A percentile compares a stretch with the other conserved stretches of the same genome.
Evolutionary conservation across 2,329 filamentous ascomycete species (phyloP).

Genomic region (Scedosporium boydii): DNA sequence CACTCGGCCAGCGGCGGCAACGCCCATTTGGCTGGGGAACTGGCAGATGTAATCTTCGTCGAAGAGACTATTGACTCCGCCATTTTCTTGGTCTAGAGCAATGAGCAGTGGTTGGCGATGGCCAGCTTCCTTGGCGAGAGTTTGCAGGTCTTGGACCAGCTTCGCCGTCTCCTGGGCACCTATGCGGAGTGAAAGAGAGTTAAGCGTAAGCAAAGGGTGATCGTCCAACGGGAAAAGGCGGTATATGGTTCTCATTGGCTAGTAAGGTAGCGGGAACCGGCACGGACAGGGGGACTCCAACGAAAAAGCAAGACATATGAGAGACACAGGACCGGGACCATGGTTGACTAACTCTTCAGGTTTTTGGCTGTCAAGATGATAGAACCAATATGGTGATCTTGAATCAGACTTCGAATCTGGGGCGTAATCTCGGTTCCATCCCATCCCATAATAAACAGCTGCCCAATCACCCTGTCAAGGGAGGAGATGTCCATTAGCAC

Average conservation of each 20-base stretch:
- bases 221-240: conserved; percentile 17
- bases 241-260: conserved; percentile 4
- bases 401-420: conserved; percentile 71
- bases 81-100: conserved; percentile 93
- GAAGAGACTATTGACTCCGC: conserved; percentile 91
- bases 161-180: conserved; percentile 83
- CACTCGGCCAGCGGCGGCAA: conserved; percentile 82
- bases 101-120: conserved; percentile 85
- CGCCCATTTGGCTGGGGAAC: conserved; percentile 93
- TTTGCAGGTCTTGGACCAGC: conserved; percentile 85
- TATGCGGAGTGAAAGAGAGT: conserved; percentile 28
- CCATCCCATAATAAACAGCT: conserved; percentile 77
- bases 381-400: conserved; percentile 78
- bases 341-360: conserved; percentile 56
- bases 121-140: conserved; percentile 80
- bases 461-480: conserved; percentile 55
- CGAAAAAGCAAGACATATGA: neutral
- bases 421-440: conserved; percentile 77
- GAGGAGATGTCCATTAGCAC: conserved; percentile 20
- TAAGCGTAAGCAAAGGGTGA: neutral
- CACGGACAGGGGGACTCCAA: neutral
- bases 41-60: conserved; percentile 94
- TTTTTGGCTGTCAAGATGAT: conserved; percentile 80
- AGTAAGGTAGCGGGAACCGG: neutral
- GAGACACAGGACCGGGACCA: neutral